phyloP scores from a whole-genome alignment of 2,329 filamentous ascomycete genomes.

The Phialocephala subalpina region DNA sequence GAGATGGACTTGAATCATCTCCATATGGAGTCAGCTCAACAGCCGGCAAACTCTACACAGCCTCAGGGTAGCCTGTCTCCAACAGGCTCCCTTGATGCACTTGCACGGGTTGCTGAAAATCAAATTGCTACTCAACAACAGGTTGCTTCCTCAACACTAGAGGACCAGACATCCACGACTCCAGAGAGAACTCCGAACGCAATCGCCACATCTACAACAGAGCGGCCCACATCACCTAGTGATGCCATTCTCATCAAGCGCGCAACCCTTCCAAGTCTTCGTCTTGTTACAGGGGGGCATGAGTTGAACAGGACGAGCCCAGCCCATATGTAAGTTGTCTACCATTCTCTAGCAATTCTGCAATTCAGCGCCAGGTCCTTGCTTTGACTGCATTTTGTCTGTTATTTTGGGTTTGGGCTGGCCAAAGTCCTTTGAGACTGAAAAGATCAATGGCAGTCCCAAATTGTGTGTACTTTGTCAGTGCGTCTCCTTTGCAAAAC shows the following conservation, averaged over 20 bases:
- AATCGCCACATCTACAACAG: background rate
- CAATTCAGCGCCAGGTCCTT: background rate
- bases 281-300: slow-evolving; percentile 33
- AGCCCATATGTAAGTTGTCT: slow-evolving; percentile 34
- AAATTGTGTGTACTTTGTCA: background rate
- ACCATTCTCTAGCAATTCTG: background rate
- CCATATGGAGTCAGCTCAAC: slow-evolving; percentile 7
- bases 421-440: background rate
- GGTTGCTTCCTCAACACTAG: slow-evolving; percentile 14
- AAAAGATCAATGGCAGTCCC: background rate
- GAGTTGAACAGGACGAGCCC: slow-evolving; percentile 24
- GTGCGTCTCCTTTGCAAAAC: background rate
- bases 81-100: slow-evolving; percentile 35
- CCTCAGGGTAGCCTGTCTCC: slow-evolving; percentile 31
- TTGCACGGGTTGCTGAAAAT: slow-evolving; percentile 38
- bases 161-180: background rate
- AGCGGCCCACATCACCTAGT: slow-evolving; percentile 42
- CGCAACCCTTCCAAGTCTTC: slow-evolving; percentile 33
- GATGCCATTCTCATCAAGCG: slow-evolving; percentile 45
- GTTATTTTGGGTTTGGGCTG: background rate
- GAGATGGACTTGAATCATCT: slow-evolving; percentile 14
- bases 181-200: background rate
- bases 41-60: slow-evolving; percentile 1
- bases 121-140: slow-evolving; percentile 26
- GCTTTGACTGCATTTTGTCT: background rate